A percentile compares a stretch with the other conserved stretches of the same genome.
phyloP scores from a whole-genome alignment of 345 rosid genomes.

The Hypericum androsaemum region DNA sequence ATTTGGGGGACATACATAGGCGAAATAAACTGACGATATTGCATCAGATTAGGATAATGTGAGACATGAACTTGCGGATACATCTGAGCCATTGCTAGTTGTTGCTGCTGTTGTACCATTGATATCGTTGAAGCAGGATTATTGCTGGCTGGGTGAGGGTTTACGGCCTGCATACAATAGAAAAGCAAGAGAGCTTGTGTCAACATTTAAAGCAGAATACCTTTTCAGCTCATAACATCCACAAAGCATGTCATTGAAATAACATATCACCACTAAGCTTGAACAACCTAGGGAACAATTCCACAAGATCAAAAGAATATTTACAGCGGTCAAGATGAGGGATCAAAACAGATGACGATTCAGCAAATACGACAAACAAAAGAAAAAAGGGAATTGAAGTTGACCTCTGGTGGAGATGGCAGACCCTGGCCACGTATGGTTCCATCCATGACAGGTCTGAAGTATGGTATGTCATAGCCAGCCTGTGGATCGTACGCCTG shows the following conservation, averaged over 20 bases:
- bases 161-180: conserved; percentile 34
- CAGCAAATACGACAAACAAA: no score
- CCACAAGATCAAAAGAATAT: no score
- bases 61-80: conserved; percentile 87
- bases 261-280: neutral
- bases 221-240: neutral
- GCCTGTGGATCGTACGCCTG: conserved; percentile 58
- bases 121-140: conserved; percentile 51
- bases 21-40: conserved; percentile 72
- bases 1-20: conserved; percentile 81
- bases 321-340: no score
- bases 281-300: no score
- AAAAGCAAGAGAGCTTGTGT: neutral
- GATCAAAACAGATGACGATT: no score
- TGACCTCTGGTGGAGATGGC: conserved; percentile 70
- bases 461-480: conserved; percentile 63
- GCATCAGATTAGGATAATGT: conserved; percentile 66
- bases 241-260: neutral
- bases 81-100: conserved; percentile 60
- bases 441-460: conserved; percentile 49
- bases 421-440: conserved; percentile 46
- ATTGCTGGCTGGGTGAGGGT: conserved; percentile 32
- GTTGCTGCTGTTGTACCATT: conserved; percentile 65
- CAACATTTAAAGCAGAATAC: neutral
- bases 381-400: neutral